Evolutionary conservation across 257 asterid genomes (phyloP).

Genomic region (Perilla frutescens): DNA sequence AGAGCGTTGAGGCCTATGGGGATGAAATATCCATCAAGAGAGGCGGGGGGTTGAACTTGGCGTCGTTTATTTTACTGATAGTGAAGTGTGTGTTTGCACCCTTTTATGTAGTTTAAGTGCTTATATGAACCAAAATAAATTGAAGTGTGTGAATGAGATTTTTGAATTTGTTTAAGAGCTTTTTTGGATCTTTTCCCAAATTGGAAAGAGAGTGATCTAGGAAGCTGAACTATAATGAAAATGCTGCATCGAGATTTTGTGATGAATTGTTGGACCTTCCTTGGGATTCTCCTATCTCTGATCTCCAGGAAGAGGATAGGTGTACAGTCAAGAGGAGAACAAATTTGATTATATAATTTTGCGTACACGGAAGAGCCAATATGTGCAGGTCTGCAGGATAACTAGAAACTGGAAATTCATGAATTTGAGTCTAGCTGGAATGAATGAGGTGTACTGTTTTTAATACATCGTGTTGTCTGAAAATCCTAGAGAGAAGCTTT

Average conservation of each 20-base stretch:
- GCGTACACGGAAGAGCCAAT: constrained; percentile 15
- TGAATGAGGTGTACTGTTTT: constrained; percentile 3
- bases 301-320: not conserved
- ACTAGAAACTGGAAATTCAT: constrained; percentile 4
- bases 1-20: too few species aligned
- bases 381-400: not conserved
- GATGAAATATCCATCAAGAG: too few species aligned
- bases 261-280: constrained; percentile 1
- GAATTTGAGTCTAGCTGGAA: not conserved
- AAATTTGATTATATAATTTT: constrained; percentile 10
- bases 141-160: too few species aligned
- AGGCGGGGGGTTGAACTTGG: too few species aligned
- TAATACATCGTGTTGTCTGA: not conserved
- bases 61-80: too few species aligned
- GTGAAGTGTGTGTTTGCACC: too few species aligned
- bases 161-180: too few species aligned
- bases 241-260: too few species aligned
- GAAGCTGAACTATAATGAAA: not conserved
- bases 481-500: constrained; percentile 6
- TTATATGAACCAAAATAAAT: too few species aligned
- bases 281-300: not conserved
- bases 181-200: not conserved
- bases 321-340: not conserved
- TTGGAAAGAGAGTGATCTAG: not conserved
- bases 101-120: too few species aligned